Conservation (phyloP, 257 asterid species). For the Pogostemon cablin region DNA sequence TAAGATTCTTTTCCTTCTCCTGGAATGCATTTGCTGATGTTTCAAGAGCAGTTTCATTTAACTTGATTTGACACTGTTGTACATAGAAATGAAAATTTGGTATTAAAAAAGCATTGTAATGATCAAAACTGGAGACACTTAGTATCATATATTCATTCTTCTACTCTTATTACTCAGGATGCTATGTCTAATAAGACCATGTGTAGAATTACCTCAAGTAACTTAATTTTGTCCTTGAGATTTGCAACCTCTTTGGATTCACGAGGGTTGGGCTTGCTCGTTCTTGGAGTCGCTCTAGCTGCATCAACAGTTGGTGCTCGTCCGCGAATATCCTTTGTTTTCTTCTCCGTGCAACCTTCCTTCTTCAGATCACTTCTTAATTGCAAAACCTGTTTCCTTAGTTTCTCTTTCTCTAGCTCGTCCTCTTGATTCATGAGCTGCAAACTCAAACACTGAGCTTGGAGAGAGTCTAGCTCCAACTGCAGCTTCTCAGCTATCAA, state of each 20-base stretch:
- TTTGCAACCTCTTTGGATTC: slow-evolving; percentile 61
- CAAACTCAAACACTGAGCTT: slow-evolving; percentile 43
- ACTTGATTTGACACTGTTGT: slow-evolving; percentile 64
- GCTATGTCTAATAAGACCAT: neutral
- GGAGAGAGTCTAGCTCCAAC: slow-evolving; percentile 47
- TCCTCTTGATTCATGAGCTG: slow-evolving; percentile 38
- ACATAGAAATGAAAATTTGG: slow-evolving; percentile 1
- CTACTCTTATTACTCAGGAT: neutral
- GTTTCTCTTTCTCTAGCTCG: slow-evolving; percentile 58
- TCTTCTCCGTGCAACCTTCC: slow-evolving; percentile 68
- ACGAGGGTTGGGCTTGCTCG: slow-evolving; percentile 41
- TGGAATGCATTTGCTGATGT: slow-evolving; percentile 52
- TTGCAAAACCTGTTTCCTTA: slow-evolving; percentile 60
- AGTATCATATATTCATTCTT: neutral
- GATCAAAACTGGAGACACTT: neutral
- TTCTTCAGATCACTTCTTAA: slow-evolving; percentile 56
- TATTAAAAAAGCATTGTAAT: slow-evolving; percentile 4
- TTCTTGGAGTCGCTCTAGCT: slow-evolving; percentile 45
- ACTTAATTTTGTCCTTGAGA: slow-evolving; percentile 72
- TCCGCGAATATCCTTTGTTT: slow-evolving; percentile 49
- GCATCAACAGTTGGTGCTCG: slow-evolving; percentile 42
- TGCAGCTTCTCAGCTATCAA: slow-evolving; percentile 41
- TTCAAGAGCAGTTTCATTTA: slow-evolving; percentile 65
- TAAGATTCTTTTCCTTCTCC: slow-evolving; percentile 74
- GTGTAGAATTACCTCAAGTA: slow-evolving; percentile 69